phyloP scores from a whole-genome alignment of 2,329 filamentous ascomycete species.

The Paecilomyces dactylethromorphus region DNA sequence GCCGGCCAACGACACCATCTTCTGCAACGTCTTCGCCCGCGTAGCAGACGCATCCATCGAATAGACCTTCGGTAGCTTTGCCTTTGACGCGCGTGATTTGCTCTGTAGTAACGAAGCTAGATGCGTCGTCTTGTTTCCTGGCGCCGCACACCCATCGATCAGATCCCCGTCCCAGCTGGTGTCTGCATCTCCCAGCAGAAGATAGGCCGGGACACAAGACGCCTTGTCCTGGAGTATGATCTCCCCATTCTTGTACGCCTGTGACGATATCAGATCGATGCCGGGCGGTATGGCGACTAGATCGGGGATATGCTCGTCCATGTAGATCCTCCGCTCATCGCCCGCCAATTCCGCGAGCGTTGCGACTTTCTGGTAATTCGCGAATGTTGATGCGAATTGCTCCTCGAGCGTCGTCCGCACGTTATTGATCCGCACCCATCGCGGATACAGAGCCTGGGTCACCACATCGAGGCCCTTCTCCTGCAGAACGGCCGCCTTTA shows the following conservation, averaged over 20 bases:
- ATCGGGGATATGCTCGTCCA: constrained; percentile 79
- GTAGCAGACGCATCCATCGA: constrained; percentile 33
- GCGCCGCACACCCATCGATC: constrained; percentile 90
- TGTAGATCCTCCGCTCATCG: constrained; percentile 44
- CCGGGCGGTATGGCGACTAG: constrained; percentile 70
- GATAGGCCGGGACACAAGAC: constrained; percentile 89
- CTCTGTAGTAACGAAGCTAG: constrained; percentile 63
- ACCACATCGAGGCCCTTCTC: constrained; percentile 34
- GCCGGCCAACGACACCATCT: constrained; percentile 73
- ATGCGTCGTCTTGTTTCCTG: constrained; percentile 96
- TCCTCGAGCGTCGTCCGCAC: constrained; percentile 63
- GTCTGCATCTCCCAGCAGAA: constrained; percentile 59
- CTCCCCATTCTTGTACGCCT: constrained; percentile 67
- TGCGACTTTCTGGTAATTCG: constrained; percentile 51
- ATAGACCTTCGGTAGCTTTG: constrained; percentile 44
- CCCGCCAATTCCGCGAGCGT: constrained; percentile 53
- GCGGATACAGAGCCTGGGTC: constrained; percentile 53
- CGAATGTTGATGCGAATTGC: constrained; percentile 71
- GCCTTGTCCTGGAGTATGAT: constrained; percentile 95
- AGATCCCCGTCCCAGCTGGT: constrained; percentile 54
- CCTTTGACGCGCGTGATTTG: constrained; percentile 15
- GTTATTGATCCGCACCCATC: constrained; percentile 86
- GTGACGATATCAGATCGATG: constrained; percentile 64
- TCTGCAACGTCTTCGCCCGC: constrained; percentile 68
- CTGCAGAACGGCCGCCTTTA: constrained; percentile 39